phyloP scores from a whole-genome alignment of 306 rosid genomes.

The Hylodesmum podocarpum region DNA sequence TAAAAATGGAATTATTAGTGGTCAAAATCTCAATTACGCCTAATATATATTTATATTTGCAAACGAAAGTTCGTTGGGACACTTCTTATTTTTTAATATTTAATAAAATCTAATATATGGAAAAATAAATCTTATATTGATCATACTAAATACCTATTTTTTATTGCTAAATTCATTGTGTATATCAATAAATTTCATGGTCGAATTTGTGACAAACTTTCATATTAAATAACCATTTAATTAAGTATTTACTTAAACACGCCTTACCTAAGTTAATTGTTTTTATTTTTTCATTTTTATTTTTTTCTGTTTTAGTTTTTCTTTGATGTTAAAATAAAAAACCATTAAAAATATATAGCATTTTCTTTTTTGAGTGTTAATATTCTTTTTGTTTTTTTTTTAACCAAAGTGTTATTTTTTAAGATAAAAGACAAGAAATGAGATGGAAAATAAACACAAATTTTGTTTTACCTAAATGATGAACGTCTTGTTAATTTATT shows the following conservation, averaged over 20 bases:
- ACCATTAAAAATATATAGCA: too few relatives aligned
- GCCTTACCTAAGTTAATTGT: too few relatives aligned
- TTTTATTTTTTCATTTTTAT: too few relatives aligned
- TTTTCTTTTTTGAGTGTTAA: neutral
- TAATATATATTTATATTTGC: neutral
- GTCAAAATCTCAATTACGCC: too few relatives aligned
- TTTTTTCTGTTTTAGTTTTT: too few relatives aligned
- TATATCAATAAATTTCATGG: neutral
- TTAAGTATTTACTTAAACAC: neutral
- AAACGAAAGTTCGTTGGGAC: neutral
- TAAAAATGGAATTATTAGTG: too few relatives aligned
- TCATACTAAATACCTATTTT: neutral
- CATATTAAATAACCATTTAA: neutral
- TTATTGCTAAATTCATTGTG: too few relatives aligned
- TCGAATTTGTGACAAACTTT: neutral
- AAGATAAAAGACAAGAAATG: neutral
- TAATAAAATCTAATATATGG: neutral
- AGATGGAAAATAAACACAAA: neutral
- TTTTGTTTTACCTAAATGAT: neutral
- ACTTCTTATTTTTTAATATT: neutral
- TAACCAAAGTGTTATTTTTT: neutral
- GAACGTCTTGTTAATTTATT: neutral
- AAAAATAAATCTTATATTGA: too few relatives aligned
- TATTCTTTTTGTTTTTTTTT: too few relatives aligned
- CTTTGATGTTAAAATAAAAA: too few relatives aligned